Base-by-base conservation (phyloP, 805 yeast species). In the Kuraishia molischiana region DNA sequence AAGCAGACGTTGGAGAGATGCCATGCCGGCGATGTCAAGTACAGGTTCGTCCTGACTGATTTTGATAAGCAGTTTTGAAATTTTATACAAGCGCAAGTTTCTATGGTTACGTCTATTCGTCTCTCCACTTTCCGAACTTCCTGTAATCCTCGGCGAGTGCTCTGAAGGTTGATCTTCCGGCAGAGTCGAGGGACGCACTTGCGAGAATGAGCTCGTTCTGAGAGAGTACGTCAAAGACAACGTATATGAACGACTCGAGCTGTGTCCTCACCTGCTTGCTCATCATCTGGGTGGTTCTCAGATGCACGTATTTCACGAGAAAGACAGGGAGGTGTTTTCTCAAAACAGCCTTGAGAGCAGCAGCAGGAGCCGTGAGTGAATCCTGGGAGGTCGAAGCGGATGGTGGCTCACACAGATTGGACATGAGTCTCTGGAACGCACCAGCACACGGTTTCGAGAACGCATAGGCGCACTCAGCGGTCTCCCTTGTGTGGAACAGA, bases 381-480 rank as follows among this genome's bases (percentile, higher is more conserved):
- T 60, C 54, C 26, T 57, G 53, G 4, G 48, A 57, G 17, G 17
- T 21, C 33, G 54, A 43, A 22, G 58, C 48, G 35, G 60, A 54
- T 8, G 71, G 64, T 3, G 95, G 95, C 47, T 85, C 94, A 61
- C 95, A 85, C 24, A 82, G 59, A 47, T 81, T 80, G 18, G 68
- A 61, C 34, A 86, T 52, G 15, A 84, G 58, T 46, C 95, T 69
- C 4, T 80, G 54, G 37, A 62, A 69, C 3, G 78, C 54, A 10
- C 58, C 48, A 0, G 79, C 81, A 19, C 76, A 62, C 6, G 49
- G 52, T 13, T 44, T 41, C 11, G 61, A 50, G 0, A 31, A 21
- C 17, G 49, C 38, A 24, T 47, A 19, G 6, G 34, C 21, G 10
- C 38, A 20, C 11, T 44, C 46, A 8, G 38, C 22, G 4, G 38